phyloP scores from a whole-genome alignment of 1,284 basidiomycete genomes.

The Chalciporus piperatoides region DNA sequence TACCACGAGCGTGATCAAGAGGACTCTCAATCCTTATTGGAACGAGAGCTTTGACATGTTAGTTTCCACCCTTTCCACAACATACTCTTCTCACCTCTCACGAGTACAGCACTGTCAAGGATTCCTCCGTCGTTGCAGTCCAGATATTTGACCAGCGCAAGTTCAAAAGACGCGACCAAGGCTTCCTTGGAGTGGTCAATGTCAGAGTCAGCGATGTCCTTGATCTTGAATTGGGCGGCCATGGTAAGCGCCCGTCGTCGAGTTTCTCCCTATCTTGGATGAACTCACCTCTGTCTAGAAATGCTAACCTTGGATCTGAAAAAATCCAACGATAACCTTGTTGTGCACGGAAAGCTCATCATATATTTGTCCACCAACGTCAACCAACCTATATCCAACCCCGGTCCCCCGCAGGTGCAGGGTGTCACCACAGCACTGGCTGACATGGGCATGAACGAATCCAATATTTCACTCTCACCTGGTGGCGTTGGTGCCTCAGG shows the following conservation, averaged over 20 bases:
- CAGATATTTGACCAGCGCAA: constrained; percentile 98
- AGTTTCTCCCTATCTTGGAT: background rate
- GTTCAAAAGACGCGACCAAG: constrained; percentile 94
- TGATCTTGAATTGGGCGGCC: constrained; percentile 84
- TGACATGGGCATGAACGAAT: constrained; percentile 54
- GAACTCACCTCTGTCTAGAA: constrained; percentile 44
- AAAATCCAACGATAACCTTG: constrained; percentile 85
- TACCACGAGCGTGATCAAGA: constrained; percentile 88
- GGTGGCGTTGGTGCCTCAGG: constrained; percentile 37
- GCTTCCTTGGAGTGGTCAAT: constrained; percentile 93
- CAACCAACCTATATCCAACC: constrained; percentile 69
- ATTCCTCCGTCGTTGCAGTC: constrained; percentile 87
- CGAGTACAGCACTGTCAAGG: constrained; percentile 70
- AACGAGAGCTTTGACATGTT: constrained; percentile 92
- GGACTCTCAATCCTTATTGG: constrained; percentile 91
- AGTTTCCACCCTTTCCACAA: constrained; percentile 14
- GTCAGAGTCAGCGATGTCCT: constrained; percentile 87
- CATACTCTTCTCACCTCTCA: constrained; percentile 6
- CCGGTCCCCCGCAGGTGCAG: constrained; percentile 62
- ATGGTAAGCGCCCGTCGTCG: constrained; percentile 54
- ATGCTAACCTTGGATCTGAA: constrained; percentile 88
- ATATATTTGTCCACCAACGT: constrained; percentile 87
- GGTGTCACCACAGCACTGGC: constrained; percentile 53
- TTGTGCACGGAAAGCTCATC: constrained; percentile 89
- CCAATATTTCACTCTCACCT: constrained; percentile 51